Conservation (phyloP, 352 stramenopile species). For the Phytophthora sp. region DNA sequence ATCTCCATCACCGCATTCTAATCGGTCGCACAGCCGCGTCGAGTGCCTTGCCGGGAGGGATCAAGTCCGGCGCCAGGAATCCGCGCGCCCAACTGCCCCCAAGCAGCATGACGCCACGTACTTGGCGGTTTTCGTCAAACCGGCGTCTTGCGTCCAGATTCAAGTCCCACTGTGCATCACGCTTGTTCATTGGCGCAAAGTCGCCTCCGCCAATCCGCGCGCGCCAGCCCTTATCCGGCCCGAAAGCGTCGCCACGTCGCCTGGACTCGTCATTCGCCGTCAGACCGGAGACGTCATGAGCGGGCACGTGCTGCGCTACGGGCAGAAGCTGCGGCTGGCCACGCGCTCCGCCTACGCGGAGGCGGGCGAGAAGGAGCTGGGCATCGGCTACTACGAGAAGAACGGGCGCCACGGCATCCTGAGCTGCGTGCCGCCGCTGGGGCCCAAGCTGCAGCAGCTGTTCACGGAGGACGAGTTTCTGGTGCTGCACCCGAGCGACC, state of each 20-base stretch:
- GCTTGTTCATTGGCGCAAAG: background rate
- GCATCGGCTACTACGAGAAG: constrained; percentile 89
- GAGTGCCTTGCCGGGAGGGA: too few species aligned
- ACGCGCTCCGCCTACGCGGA: constrained; percentile 60
- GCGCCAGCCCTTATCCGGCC: too few species aligned
- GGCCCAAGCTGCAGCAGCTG: constrained; percentile 63
- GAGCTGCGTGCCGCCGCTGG: constrained; percentile 82
- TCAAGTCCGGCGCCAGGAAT: too few species aligned
- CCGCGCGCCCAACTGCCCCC: too few species aligned
- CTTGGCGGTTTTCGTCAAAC: constrained; percentile 25
- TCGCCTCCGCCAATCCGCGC: constrained; percentile 21
- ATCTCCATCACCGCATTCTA: too few species aligned
- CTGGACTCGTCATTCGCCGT: background rate
- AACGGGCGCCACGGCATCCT: constrained; percentile 86
- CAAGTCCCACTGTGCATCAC: background rate
- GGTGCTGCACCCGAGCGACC: constrained; percentile 68
- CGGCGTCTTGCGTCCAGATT: constrained; percentile 2
- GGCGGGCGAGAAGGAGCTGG: constrained; percentile 21
- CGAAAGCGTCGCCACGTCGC: too few species aligned
- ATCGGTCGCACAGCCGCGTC: too few species aligned
- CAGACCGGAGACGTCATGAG: constrained; percentile 20
- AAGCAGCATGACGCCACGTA: constrained; percentile 12
- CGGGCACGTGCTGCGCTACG: constrained; percentile 60
- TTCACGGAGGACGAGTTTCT: constrained; percentile 88
- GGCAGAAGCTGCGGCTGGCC: constrained; percentile 70